These are phyloP conservation scores for Dothistroma pini DNA, from an alignment of 2,329 filamentous ascomycete species.

Conservation along the genomic window DNA sequence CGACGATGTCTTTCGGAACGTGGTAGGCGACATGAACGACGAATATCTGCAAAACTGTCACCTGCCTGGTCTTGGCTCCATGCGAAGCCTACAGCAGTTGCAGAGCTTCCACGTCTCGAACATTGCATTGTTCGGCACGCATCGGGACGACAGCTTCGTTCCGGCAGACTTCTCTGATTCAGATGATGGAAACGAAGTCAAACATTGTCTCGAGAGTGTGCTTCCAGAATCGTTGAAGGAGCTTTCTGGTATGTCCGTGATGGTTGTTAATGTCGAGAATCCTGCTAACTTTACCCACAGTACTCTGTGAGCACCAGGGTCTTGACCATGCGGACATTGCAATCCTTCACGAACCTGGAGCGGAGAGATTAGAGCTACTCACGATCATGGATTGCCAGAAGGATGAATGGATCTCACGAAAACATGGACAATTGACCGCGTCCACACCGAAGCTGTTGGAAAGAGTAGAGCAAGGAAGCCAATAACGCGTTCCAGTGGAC, in stretches of 20 bases:
- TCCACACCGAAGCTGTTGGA: neutral
- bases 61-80: neutral
- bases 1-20: neutral
- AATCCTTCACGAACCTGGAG: neutral
- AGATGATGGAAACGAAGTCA: neutral
- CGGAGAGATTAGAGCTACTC: neutral
- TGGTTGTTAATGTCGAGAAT: neutral
- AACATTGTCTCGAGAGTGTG: neutral
- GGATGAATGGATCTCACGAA: neutral
- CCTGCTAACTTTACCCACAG: neutral
- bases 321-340: neutral
- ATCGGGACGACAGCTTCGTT: constrained; percentile 1
- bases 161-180: neutral
- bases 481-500: neutral
- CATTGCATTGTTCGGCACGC: constrained; percentile 3
- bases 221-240: neutral
- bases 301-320: neutral
- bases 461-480: neutral
- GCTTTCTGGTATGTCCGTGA: neutral
- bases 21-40: neutral
- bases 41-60: neutral
- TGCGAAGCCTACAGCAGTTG: neutral
- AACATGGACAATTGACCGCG: neutral
- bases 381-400: neutral
- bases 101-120: neutral